Evolutionary conservation across 345 rosid species (phyloP).

Genomic region (Bruguiera sexangula): DNA sequence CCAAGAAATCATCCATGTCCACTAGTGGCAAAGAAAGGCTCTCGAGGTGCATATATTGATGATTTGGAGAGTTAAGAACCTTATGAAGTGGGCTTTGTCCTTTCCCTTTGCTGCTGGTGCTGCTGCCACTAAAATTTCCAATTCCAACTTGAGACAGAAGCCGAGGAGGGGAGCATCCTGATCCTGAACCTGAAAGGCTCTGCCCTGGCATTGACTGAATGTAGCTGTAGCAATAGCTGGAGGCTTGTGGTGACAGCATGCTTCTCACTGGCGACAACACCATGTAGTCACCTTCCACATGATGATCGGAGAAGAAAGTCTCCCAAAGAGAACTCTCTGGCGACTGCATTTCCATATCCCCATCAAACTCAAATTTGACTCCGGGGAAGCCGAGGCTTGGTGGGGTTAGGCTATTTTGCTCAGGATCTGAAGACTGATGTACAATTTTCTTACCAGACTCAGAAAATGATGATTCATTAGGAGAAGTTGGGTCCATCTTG

Average conservation of each 20-base stretch:
- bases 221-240: conserved; percentile 16
- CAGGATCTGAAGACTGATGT: conserved; percentile 31
- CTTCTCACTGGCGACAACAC: conserved; percentile 53
- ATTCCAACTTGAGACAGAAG: conserved; percentile 26
- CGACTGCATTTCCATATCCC: conserved; percentile 52
- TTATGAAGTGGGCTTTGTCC: conserved; percentile 46
- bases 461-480: conserved; percentile 24
- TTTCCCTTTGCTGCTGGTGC: conserved; percentile 23
- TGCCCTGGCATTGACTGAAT: conserved; percentile 42
- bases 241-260: conserved; percentile 35
- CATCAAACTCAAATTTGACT: conserved; percentile 44
- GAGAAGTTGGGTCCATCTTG: conserved; percentile 28
- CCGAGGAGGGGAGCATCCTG: conserved; percentile 37
- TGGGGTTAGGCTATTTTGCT: conserved; percentile 40
- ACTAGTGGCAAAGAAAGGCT: conserved; percentile 37
- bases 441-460: conserved; percentile 26
- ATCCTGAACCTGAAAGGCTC: conserved; percentile 23
- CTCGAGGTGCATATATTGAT: conserved; percentile 50
- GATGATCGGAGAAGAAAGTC: conserved; percentile 50
- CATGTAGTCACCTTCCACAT: conserved; percentile 56
- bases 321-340: conserved; percentile 58
- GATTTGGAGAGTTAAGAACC: conserved; percentile 43
- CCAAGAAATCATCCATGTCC: conserved; percentile 47
- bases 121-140: conserved; percentile 28
- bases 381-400: conserved; percentile 49